A percentile compares a stretch with the other conserved stretches of the same genome.
phyloP scores from a whole-genome alignment of 2,329 filamentous ascomycete genomes.

The Penicillium sp. region DNA sequence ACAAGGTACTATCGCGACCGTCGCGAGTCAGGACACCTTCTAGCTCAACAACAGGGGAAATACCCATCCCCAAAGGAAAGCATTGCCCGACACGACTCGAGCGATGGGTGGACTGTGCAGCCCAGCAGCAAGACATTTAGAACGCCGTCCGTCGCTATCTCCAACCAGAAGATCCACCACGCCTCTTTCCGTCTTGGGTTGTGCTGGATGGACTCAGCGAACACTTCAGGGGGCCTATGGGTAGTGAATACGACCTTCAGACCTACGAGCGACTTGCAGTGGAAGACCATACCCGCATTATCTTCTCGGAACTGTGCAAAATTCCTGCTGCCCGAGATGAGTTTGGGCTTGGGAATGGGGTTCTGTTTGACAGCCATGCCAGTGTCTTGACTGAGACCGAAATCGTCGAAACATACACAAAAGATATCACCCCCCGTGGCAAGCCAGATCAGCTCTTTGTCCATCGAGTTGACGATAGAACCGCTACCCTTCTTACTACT shows the following conservation, averaged over 20 bases:
- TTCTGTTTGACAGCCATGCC: slow-evolving; percentile 1
- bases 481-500: neutral
- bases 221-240: neutral
- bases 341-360: slow-evolving; percentile 2
- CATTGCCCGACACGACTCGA: neutral
- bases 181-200: neutral
- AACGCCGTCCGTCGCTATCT: neutral
- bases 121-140: neutral
- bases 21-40: neutral
- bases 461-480: neutral
- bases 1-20: neutral
- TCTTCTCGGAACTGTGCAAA: slow-evolving; percentile 1
- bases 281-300: neutral
- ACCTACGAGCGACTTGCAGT: slow-evolving; percentile 2
- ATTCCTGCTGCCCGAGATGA: slow-evolving; percentile 2
- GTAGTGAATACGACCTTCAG: neutral
- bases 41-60: neutral
- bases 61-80: neutral
- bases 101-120: neutral
- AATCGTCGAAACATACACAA: neutral
- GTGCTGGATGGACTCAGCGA: neutral
- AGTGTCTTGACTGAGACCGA: neutral
- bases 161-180: neutral
- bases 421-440: neutral
- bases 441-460: neutral